Evolutionary conservation across 768 basidiomycete species (phyloP), one percentile per base, ranked within the genome.

Genomic region (Trametes sanguinea): DNA sequence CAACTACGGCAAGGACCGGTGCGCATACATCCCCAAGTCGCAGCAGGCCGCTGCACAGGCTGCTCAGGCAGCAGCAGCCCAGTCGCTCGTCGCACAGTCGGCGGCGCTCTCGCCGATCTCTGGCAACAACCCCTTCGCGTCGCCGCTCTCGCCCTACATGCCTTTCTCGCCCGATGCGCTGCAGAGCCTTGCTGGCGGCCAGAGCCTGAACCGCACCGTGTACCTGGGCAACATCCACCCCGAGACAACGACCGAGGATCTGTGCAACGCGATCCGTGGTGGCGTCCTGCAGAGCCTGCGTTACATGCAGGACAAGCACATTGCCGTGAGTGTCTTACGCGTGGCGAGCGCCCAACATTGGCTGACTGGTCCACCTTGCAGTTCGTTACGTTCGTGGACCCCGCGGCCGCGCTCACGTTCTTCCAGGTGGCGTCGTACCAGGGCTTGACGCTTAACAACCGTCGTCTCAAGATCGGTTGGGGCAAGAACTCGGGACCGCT

Each of bases 1-100:
- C 75, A 96, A 95, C 76, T 99, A 95, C 69, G 96, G 96, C 70
- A 99, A 99, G 76, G 97, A 99, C 73, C 92, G 96, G 57, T 98
- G 96, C 66, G 95, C 95, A 10, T 98, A 97, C 73, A 90, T 98
- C 29, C 97, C 97, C 67, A 98, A 93, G 78, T 95, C 90, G 39
- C 95, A 90, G 76, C 95, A 90, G 77, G 94, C 86, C 0, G 91
- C 90, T 9, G 91, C 91, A 2, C 90, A 91, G 67, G 89, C 90
- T 52, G 91, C 91, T 6, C 91, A 93, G 69, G 90, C 88, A 29
- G 91, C 89, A n/a, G 91, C 90, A 4, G 90, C 90, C 0, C 90
- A 92, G 72, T 88, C 75, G n/a, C 77, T 84, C 11, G 82, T 84
- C 6, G 80, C 80, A 1, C 82, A 84, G 22, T 81, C 81, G 16